These are phyloP conservation scores for Tagetes erecta DNA, from an alignment of 129 eudicot species.

Conservation along the genomic window DNA sequence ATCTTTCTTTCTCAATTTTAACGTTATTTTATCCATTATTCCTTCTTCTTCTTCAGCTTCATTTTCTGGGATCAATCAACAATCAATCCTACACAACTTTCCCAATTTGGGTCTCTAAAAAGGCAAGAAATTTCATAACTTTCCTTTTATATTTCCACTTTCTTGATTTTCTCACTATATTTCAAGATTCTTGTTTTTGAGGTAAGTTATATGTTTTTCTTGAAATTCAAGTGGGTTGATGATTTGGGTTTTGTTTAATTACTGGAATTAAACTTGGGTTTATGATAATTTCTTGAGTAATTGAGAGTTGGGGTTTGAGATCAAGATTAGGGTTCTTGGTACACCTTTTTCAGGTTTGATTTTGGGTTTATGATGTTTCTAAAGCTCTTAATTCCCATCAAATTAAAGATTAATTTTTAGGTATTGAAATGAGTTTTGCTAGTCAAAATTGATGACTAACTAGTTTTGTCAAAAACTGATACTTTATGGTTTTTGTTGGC, in stretches of 20 bases:
- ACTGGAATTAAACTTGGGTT: slow-evolving; percentile 17
- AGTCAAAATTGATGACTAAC: slow-evolving; percentile 2
- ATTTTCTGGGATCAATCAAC: slow-evolving; percentile 16
- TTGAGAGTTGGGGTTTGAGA: slow-evolving; percentile 4
- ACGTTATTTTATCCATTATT: slow-evolving; percentile 8
- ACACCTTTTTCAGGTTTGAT: slow-evolving; percentile 17
- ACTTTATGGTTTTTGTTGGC: not conserved
- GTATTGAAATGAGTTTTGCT: not conserved
- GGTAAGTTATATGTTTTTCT: slow-evolving; percentile 18
- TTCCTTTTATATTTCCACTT: slow-evolving; percentile 5
- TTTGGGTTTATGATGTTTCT: slow-evolving; percentile 23
- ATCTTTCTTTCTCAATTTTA: slow-evolving; percentile 4
- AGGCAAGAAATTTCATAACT: slow-evolving; percentile 39
- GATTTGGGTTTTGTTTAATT: slow-evolving; percentile 20
- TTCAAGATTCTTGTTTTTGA: not conserved
- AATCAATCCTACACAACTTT: slow-evolving; percentile 12
- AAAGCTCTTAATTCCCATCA: slow-evolving; percentile 11
- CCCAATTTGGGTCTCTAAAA: slow-evolving; percentile 18
- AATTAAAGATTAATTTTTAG: not conserved
- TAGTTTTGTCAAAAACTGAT: not conserved
- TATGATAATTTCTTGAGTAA: not conserved
- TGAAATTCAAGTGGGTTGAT: not conserved
- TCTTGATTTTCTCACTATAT: slow-evolving; percentile 21
- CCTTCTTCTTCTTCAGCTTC: slow-evolving; percentile 31
- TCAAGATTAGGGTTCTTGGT: slow-evolving; percentile 25